Percentiles rank a stretch among this genome's conserved stretches.
Evolutionary conservation across 2,329 filamentous ascomycete genomes (phyloP).

Genomic region (Epichloe gansuensis): DNA sequence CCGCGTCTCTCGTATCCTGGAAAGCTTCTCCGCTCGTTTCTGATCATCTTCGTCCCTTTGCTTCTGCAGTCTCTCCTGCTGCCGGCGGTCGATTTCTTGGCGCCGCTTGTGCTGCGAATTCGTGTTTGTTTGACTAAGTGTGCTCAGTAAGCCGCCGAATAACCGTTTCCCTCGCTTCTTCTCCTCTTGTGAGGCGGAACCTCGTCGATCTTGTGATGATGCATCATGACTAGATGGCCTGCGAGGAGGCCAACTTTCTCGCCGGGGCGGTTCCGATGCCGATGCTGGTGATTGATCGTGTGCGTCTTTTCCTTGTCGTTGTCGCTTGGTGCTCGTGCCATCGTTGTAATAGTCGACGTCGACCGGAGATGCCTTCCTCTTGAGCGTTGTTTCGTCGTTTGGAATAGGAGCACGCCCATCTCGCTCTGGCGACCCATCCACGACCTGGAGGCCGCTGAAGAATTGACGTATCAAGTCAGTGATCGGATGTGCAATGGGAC

Average conservation of each 20-base stretch:
- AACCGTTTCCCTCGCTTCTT: constrained; percentile 73
- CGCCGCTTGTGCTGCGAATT: constrained; percentile 54
- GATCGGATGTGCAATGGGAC: not conserved
- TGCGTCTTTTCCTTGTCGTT: constrained; percentile 13
- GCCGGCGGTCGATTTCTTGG: constrained; percentile 69
- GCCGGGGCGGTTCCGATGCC: not conserved
- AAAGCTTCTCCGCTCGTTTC: constrained; percentile 50
- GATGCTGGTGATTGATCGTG: constrained; percentile 3
- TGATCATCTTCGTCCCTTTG: constrained; percentile 61
- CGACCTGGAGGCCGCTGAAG: not conserved
- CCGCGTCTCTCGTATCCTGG: constrained; percentile 47
- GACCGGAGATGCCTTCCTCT: constrained; percentile 17
- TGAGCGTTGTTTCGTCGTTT: constrained; percentile 9
- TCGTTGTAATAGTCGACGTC: constrained; percentile 9
- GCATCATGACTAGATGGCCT: constrained; percentile 1
- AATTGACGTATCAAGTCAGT: not conserved
- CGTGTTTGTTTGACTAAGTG: constrained; percentile 59
- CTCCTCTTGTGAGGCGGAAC: constrained; percentile 46
- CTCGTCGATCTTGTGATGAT: constrained; percentile 10
- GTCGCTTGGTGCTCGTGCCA: constrained; percentile 9
- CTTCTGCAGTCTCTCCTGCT: constrained; percentile 61
- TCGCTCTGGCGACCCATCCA: not conserved
- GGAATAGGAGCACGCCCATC: not conserved
- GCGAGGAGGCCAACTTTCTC: constrained; percentile 2
- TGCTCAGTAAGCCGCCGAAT: constrained; percentile 70